Conservation (phyloP, 208 protist species). For the Trypanosoma theileri region DNA sequence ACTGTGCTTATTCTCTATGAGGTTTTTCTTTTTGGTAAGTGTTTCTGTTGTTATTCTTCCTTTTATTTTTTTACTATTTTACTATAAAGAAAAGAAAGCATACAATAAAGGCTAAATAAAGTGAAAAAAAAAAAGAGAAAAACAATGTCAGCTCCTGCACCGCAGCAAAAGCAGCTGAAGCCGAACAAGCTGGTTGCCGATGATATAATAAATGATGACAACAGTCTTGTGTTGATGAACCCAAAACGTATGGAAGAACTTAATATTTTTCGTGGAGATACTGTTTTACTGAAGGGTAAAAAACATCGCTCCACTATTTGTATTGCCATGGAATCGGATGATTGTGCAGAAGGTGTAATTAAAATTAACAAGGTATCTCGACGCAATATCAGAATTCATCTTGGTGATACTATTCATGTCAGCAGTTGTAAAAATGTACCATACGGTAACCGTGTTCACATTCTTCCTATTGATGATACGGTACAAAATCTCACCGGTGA, state of each 20-base stretch:
- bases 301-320: slow-evolving; percentile 96
- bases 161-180: slow-evolving; percentile 35
- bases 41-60: slow-evolving; percentile 5
- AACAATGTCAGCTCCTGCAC: slow-evolving; percentile 15
- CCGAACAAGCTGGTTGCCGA: slow-evolving; percentile 98
- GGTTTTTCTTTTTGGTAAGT: neutral
- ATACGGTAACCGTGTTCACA: slow-evolving; percentile 98
- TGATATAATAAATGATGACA: slow-evolving; percentile 97
- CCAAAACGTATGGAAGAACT: slow-evolving; percentile 96
- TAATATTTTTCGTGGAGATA: slow-evolving; percentile 98
- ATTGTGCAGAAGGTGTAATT: slow-evolving; percentile 94
- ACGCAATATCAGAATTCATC: slow-evolving; percentile 98
- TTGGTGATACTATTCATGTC: slow-evolving; percentile 98
- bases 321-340: slow-evolving; percentile 96
- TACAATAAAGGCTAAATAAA: neutral
- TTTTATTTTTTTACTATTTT: slow-evolving; percentile 13
- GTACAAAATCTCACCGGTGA: slow-evolving; percentile 99
- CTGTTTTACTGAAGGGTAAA: slow-evolving; percentile 98
- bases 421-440: slow-evolving; percentile 96
- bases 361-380: slow-evolving; percentile 99
- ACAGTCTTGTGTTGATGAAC: slow-evolving; percentile 96
- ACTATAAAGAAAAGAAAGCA: slow-evolving; percentile 6
- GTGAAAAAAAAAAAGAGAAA: neutral
- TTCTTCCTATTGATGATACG: slow-evolving; percentile 99
- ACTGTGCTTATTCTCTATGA: neutral